phyloP scores from a whole-genome alignment of 2,329 filamentous ascomycete species.

The Pseudocercospora cruenta region DNA sequence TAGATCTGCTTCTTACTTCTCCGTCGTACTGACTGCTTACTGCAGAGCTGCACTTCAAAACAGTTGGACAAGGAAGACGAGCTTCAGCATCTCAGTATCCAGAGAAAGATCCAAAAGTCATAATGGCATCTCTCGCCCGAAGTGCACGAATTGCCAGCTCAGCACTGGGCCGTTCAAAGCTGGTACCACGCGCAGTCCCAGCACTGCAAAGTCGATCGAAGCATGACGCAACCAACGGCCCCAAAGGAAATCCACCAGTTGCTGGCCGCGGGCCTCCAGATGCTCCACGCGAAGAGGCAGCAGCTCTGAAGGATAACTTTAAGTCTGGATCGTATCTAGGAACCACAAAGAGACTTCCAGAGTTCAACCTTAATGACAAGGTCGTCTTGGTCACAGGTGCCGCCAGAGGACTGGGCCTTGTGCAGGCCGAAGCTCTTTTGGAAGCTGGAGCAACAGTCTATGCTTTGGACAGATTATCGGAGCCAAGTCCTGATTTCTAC shows the following conservation, averaged over 20 bases:
- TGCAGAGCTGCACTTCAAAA: not conserved
- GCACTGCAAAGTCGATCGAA: conserved; percentile 27
- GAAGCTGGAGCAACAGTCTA: conserved; percentile 76
- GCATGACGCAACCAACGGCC: conserved; percentile 38
- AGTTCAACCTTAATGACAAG: conserved; percentile 67
- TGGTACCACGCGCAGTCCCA: conserved; percentile 17
- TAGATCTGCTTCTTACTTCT: not conserved
- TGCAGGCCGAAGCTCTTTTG: conserved; percentile 71
- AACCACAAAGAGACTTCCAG: conserved; percentile 59
- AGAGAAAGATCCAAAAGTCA: not conserved
- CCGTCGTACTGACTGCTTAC: not conserved
- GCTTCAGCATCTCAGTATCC: not conserved
- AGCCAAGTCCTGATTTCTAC: conserved; percentile 65
- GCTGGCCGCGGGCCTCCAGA: conserved; percentile 35
- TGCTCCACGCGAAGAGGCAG: conserved; percentile 38
- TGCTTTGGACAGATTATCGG: conserved; percentile 64
- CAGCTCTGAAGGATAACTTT: conserved; percentile 36
- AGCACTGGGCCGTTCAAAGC: conserved; percentile 13
- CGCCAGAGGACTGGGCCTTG: conserved; percentile 72
- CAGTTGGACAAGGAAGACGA: not conserved
- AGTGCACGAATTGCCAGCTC: not conserved
- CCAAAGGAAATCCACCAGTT: conserved; percentile 37
- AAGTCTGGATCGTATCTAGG: conserved; percentile 39
- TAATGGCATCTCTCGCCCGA: not conserved
- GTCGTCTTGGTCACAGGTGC: conserved; percentile 35